Evolutionary conservation across 2,329 filamentous ascomycete species (phyloP), one percentile per base, ranked within the genome.

Genomic region (Monosporascus sp.): DNA sequence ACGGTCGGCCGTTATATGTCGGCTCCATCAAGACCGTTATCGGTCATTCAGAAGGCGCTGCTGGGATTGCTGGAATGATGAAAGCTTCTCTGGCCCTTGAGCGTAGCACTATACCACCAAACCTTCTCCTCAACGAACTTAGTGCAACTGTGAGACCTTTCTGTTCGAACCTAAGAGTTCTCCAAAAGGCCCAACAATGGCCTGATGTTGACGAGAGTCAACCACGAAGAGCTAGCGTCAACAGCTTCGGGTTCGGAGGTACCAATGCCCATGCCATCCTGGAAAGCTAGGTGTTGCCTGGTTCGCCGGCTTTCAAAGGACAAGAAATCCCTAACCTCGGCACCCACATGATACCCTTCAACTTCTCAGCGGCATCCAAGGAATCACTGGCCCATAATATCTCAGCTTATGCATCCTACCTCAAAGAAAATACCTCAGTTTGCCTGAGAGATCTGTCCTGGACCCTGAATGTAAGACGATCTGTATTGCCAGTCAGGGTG

Each of bases 91-190:
- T 56, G 5, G 58, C 58, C 2, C 16, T 68, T 0, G 56, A 65
- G 31, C 43, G 59, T 14, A 51, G 52, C 3, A 48, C 26, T 0
- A 56, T 68, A 8, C 60, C 69, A 0, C 68, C 69, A 1, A 73
- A 71, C 20, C 50, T 68, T 6, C 58, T 55, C 2, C 66, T 73
- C 50, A 57, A 67, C 2, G 49, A 45, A 4, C 52, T 69, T 1
- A 72, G 66, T 52, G 65, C 65, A 0, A 43, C 41, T 0, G 45
- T 73, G 6, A 45, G 55, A 3, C 65, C 66, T 0, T 67, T 61
- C 24, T 65, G 61, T 34, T 26, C 19, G 1, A 50, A 59, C 3
- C 47, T 66, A 2, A n/a, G 53, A 6, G 53, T 67, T 2, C 41
- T 55, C 0, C 62, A 54, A 1, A 9, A 31, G 17, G 14, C 45